Percentiles rank a stretch among this genome's conserved stretches.
Evolutionary conservation across 805 yeast species (phyloP).

Genomic region (Monosporozyma yasuniensis): DNA sequence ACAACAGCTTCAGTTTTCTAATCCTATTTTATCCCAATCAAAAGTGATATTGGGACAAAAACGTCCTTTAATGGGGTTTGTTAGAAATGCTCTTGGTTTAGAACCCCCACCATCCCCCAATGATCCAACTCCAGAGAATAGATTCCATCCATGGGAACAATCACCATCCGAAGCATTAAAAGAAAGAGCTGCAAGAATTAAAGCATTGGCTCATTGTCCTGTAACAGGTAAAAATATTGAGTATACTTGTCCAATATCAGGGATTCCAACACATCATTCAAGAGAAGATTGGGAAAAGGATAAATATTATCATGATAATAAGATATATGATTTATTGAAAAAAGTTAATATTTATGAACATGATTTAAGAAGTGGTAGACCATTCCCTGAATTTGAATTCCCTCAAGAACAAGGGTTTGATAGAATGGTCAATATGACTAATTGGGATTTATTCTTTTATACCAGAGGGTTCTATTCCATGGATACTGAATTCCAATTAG

Average conservation of each 20-base stretch:
- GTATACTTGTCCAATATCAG: conserved; percentile 86
- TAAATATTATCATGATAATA: conserved; percentile 54
- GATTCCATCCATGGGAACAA: conserved; percentile 85
- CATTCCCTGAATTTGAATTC: conserved; percentile 91
- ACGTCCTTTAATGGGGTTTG: conserved; percentile 31
- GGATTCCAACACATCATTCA: conserved; percentile 93
- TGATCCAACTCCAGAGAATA: conserved; percentile 60
- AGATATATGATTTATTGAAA: conserved; percentile 64
- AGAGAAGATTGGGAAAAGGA: conserved; percentile 85
- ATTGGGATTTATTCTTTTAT: conserved; percentile 90
- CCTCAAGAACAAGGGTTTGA: conserved; percentile 75
- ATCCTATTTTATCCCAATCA: neutral
- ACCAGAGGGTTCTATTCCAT: conserved; percentile 88
- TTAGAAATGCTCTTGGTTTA: conserved; percentile 43
- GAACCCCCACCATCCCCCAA: conserved; percentile 58
- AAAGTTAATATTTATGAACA: conserved; percentile 91
- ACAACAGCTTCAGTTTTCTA: conserved; percentile 4
- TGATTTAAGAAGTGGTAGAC: conserved; percentile 87
- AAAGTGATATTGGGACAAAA: conserved; percentile 2
- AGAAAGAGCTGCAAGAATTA: conserved; percentile 82
- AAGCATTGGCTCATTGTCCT: conserved; percentile 84
- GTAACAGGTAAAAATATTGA: conserved; percentile 73
- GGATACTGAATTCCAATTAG: conserved; percentile 94
- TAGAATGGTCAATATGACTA: conserved; percentile 61
- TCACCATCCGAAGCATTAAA: conserved; percentile 84